Percentiles rank a stretch among this genome's conserved stretches.
These are phyloP conservation scores for Coemansia sp. DNA, from an alignment of 192 early-diverging fungal species.

Conservation along the genomic window DNA sequence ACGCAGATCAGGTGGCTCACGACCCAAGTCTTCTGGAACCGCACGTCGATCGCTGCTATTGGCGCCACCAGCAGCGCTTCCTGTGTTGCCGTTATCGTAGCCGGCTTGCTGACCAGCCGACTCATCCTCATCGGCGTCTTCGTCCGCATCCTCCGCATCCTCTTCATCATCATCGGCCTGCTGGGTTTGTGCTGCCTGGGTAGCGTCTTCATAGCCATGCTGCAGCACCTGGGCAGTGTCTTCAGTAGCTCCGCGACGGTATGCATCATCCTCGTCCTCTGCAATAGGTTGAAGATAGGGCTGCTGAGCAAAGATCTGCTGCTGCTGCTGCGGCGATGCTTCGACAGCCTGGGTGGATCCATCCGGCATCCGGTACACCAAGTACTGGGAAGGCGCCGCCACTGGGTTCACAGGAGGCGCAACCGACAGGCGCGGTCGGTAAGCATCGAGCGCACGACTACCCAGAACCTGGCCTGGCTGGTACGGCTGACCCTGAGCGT, in stretches of 20 bases:
- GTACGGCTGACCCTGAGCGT: slow-evolving; percentile 42
- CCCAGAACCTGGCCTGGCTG: slow-evolving; percentile 51
- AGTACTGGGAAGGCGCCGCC: slow-evolving; percentile 26
- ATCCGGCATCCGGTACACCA: slow-evolving; percentile 51
- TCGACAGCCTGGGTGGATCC: slow-evolving; percentile 30
- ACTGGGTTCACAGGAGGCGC: neutral
- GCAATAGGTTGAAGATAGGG: slow-evolving; percentile 39
- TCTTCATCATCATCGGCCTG: slow-evolving; percentile 6
- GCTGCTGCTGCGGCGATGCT: slow-evolving; percentile 11
- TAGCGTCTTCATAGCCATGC: slow-evolving; percentile 2
- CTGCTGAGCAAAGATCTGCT: slow-evolving; percentile 4
- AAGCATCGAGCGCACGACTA: slow-evolving; percentile 30
- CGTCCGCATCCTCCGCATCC: slow-evolving; percentile 6
- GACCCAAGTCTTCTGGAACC: too few relatives aligned
- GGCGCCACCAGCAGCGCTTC: too few relatives aligned
- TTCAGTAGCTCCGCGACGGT: too few relatives aligned
- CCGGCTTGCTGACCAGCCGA: too few relatives aligned
- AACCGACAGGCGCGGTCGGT: slow-evolving; percentile 31
- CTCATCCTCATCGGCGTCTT: slow-evolving; percentile 2
- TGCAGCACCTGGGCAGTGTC: slow-evolving; percentile 1
- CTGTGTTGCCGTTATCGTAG: too few relatives aligned
- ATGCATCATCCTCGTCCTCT: slow-evolving; percentile 32
- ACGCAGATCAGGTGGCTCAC: slow-evolving; percentile 17
- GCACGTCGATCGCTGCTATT: too few relatives aligned
- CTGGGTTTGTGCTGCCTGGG: neutral